Conservation (phyloP, 331 rosid species). For the Erythrophleum ivorense region DNA sequence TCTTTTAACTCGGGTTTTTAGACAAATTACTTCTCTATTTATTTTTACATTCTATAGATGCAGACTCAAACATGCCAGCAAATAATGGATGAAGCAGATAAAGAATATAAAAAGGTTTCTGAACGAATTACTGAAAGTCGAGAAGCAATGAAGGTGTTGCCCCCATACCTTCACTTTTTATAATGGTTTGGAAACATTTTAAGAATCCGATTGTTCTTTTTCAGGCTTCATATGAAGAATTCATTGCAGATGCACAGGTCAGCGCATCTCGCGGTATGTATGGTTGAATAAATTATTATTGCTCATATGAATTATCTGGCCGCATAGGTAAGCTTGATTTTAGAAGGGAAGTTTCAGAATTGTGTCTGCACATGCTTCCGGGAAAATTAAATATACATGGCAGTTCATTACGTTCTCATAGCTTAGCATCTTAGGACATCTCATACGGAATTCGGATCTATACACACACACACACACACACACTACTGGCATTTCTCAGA, state of each 20-base stretch:
- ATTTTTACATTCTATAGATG: slow-evolving; percentile 52
- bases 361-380: background rate
- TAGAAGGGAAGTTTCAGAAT: background rate
- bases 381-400: background rate
- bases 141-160: slow-evolving; percentile 77
- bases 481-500: background rate
- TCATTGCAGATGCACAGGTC: slow-evolving; percentile 74
- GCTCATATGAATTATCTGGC: background rate
- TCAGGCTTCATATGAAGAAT: slow-evolving; percentile 83
- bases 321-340: background rate
- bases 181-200: slow-evolving; percentile 16
- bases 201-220: slow-evolving; percentile 30
- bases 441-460: slow-evolving; percentile 14
- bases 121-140: slow-evolving; percentile 70
- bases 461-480: background rate
- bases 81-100: slow-evolving; percentile 77
- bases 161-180: slow-evolving; percentile 8
- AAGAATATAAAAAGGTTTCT: slow-evolving; percentile 71
- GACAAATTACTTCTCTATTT: slow-evolving; percentile 26
- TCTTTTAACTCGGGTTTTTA: background rate
- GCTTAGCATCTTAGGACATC: background rate
- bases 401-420: background rate
- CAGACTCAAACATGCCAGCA: slow-evolving; percentile 84
- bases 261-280: slow-evolving; percentile 75
- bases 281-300: background rate